phyloP scores from a whole-genome alignment of 257 asterid genomes.

The Penstemon eatonii region DNA sequence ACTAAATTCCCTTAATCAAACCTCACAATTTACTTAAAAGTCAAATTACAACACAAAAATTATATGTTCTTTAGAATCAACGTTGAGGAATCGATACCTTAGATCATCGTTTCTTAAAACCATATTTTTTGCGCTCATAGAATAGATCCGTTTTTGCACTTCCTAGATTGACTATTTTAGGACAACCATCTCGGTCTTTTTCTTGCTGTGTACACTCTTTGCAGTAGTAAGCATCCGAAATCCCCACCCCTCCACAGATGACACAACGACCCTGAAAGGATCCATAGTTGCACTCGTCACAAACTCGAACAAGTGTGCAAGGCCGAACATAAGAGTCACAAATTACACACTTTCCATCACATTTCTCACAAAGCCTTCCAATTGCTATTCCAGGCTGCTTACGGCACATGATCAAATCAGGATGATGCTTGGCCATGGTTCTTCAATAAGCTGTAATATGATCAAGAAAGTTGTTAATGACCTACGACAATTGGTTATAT shows the following conservation, averaged over 20 bases:
- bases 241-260: slow-evolving; percentile 82
- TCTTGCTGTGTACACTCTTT: slow-evolving; percentile 91
- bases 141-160: slow-evolving; percentile 84
- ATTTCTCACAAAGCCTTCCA: slow-evolving; percentile 85
- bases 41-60: background rate
- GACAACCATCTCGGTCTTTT: slow-evolving; percentile 85
- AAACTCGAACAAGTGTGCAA: slow-evolving; percentile 81
- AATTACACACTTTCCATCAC: slow-evolving; percentile 82
- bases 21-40: background rate
- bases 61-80: background rate
- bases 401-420: slow-evolving; percentile 88
- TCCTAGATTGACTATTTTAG: slow-evolving; percentile 83
- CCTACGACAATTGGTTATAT: slow-evolving; percentile 20
- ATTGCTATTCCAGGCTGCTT: slow-evolving; percentile 92
- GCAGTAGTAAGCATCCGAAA: slow-evolving; percentile 88
- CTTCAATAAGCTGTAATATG: slow-evolving; percentile 11
- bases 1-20: background rate
- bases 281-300: slow-evolving; percentile 89
- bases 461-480: background rate
- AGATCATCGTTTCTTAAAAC: slow-evolving; percentile 75
- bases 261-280: slow-evolving; percentile 90
- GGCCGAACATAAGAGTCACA: slow-evolving; percentile 92
- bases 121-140: slow-evolving; percentile 86
- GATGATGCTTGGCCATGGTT: slow-evolving; percentile 88
- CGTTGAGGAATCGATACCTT: background rate